These are phyloP conservation scores for Primulina eburnea DNA, from an alignment of 257 asterid species.

Conservation along the genomic window DNA sequence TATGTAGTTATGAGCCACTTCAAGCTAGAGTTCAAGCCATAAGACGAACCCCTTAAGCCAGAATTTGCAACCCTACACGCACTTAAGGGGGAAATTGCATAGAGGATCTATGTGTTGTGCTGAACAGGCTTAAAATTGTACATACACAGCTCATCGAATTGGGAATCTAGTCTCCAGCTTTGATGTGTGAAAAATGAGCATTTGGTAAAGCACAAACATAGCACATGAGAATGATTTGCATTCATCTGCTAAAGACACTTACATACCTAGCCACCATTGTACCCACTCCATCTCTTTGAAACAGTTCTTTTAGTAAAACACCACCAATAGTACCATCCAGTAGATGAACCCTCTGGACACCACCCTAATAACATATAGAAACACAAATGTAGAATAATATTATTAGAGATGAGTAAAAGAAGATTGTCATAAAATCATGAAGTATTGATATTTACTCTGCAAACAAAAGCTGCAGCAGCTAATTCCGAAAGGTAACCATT, in stretches of 20 bases:
- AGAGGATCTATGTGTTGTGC: background rate
- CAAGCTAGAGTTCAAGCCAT: background rate
- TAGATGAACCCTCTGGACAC: constrained; percentile 92
- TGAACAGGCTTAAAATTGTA: background rate
- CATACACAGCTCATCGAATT: background rate
- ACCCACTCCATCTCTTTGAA: constrained; percentile 93
- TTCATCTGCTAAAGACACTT: constrained; percentile 21
- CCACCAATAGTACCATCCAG: constrained; percentile 93
- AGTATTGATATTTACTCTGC: constrained; percentile 54
- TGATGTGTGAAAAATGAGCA: background rate
- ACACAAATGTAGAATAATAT: constrained; percentile 6
- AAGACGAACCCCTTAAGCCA: background rate
- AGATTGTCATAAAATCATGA: constrained; percentile 6
- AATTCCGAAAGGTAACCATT: constrained; percentile 89
- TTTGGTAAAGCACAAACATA: background rate
- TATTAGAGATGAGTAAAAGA: constrained; percentile 5
- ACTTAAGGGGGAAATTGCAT: background rate
- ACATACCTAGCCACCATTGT: constrained; percentile 96
- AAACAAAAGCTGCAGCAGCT: constrained; percentile 98
- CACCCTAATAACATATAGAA: constrained; percentile 56
- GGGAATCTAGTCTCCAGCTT: background rate
- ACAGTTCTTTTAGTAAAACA: constrained; percentile 78
- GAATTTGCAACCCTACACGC: no score
- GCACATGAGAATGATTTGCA: constrained; percentile 12
- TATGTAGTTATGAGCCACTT: no score